Base-by-base conservation (phyloP, 1,284 basidiomycete genomes). In the Ustilago loliicola region DNA sequence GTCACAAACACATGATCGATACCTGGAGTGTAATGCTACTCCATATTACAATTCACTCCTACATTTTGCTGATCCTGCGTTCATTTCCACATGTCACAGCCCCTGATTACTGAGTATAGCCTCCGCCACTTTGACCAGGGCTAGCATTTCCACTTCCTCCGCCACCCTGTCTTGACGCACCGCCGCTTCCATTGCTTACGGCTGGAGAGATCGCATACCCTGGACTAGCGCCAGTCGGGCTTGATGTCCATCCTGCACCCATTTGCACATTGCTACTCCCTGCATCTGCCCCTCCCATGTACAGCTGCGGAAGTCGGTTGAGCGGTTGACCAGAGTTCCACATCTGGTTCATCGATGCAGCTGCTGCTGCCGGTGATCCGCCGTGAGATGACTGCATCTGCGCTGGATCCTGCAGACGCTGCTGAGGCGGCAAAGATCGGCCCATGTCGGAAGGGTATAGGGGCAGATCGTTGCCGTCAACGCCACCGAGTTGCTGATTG, bases 401-500 rank as follows among this genome's bases (percentile, higher is more conserved):
- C 29, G 52, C 19, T 17, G 13, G 5, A 21, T 45, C 17, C 40
- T 25, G 25, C 38, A 13, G n/a, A 30, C 36, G 13, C 27, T 30
- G 23, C 17, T 21, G 36, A 25, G 52, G 10, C 10, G 51, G 27
- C 51, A 9, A 21, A 0, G 65, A 73, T 56, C 60, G 56, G 57
- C 36, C 63, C 56, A 61, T 51, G 61, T 66, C 61, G 5, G n/a
- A n/a, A n/a, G 61, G 62, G 58, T 71, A 71, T 63, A 64, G 60
- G 25, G 73, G 60, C 64, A 76, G 54, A 65, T 68, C 62, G 60
- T 30, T 65, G 42, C 38, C 59, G 7, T 68, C 68, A 6, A 63
- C 11, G 3, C 40, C 40, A 17, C 50, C 32, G 15, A 68, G 54
- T 11, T 54, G 13, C 42, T 60, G 58, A 47, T 50, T 61, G 5